Percentiles rank a stretch among this genome's conserved stretches.
Conservation (phyloP, 176 grass and related monocot genomes). For the Oryza brachyantha region DNA sequence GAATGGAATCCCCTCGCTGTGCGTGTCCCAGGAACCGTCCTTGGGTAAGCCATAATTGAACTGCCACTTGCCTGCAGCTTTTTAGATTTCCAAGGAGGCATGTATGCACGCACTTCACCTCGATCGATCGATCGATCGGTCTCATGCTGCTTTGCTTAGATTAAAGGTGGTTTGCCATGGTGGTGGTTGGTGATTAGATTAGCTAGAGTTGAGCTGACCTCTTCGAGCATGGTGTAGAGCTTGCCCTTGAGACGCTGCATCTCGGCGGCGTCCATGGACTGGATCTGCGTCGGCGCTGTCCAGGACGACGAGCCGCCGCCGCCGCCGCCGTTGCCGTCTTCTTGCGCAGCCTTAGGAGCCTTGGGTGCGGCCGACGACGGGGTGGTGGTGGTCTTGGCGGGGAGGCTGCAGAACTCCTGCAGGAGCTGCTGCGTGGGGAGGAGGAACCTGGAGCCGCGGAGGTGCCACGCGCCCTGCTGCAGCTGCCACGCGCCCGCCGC, state of each 20-base stretch:
- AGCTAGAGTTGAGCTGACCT: conserved; percentile 51
- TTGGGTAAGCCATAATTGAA: conserved; percentile 56
- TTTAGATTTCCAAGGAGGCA: conserved; percentile 31
- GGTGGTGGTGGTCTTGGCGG: conserved; percentile 7
- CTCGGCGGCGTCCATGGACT: conserved; percentile 54
- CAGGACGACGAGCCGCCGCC: conserved; percentile 47
- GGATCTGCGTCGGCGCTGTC: conserved; percentile 44
- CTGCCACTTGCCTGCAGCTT: conserved; percentile 27
- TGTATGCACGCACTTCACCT: background rate
- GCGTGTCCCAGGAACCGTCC: conserved; percentile 48
- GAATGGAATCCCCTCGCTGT: conserved; percentile 49
- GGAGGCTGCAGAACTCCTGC: conserved; percentile 64
- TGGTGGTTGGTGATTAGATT: background rate
- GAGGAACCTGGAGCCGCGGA: conserved; percentile 63
- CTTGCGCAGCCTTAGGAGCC: background rate
- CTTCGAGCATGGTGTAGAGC: conserved; percentile 76
- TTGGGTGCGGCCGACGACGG: no score
- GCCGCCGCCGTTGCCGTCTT: background rate
- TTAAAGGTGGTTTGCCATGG: background rate
- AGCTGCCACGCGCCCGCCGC: conserved; percentile 3
- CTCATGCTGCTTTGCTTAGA: background rate
- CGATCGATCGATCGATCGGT: no score
- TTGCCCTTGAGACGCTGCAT: conserved; percentile 72
- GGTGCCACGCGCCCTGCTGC: conserved; percentile 21
- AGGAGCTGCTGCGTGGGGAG: conserved; percentile 66